Evolutionary conservation across 768 basidiomycete genomes (phyloP), one percentile per base, ranked within the genome.

Genomic region (Lentinula raphanica): DNA sequence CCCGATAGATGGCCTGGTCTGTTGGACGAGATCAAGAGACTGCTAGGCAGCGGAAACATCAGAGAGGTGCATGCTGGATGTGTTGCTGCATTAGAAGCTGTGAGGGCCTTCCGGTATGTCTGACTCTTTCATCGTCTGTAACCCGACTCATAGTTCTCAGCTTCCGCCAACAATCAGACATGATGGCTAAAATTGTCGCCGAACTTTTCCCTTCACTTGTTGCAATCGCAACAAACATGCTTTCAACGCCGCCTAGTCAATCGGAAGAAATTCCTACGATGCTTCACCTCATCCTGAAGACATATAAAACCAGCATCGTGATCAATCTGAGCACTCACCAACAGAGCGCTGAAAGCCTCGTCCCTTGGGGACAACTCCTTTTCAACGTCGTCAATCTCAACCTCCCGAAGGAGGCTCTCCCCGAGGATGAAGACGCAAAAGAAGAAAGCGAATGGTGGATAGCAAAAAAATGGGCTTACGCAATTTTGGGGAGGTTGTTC

Each of bases 381-480:
- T 93, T 95, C 72, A 77, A 81, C 50, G 81, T 94, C 19, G 80
- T 94, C n/a, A 86, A 88, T 61, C 71, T 92, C 42, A 76, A 79
- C 58, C 75, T 94, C 28, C 89, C 88, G 0, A 72, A 75, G 54
- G 82, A 84, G 2, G 80, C 77, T 21, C 79, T 92, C 0, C 87
- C 90, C 1, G 82, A 79, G 28, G 84, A 90, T 58, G 81, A 85
- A 60, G 88, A 92, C 5, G 88, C 88, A 15, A 76, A 89, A 35
- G 91, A 94, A 73, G 78, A 77, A 48, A 82, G 78, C 46, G 88
- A 91, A 64, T 96, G 94, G 93, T 92, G 92, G 89, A 88, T 87
- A 67, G 81, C 88, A 8, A 95, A 95, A 74, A 96, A 96, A 68
- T 95, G 93, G 94, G 90, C 93, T 0, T 94, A 87, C 66, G 83